Base-by-base conservation (phyloP, 257 asterid species). In the Echium plantagineum region DNA sequence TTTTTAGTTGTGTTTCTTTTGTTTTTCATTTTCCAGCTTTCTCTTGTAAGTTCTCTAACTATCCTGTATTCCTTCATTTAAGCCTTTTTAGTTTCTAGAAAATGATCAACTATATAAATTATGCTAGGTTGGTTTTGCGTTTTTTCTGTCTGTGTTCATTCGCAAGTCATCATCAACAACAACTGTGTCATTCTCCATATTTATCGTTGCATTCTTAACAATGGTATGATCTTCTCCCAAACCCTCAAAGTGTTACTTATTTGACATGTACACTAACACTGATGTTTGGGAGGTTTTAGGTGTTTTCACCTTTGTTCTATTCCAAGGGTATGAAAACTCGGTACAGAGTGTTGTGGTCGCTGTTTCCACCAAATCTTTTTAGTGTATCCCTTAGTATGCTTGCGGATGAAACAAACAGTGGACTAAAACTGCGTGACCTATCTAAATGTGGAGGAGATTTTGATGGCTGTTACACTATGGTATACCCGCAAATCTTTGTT, bases 341-440 rank as follows among this genome's bases (percentile, higher is more conserved):
- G 15, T 58, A 65, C 55, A 61, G 63, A 24, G 21, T 32, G 30
- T 15, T 78, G 10, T 78, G 75, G 74, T 78, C 83, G 42, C 28
- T 78, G 15, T 74, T 78, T 42, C 80, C 83, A 12, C 75, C 79
- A 22, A 71, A 71, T 71, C 77, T 72, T 19, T 19, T 78, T 47
- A 10, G 63, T 5, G 67, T 69, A 38, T 80, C 66, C 18, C 72
- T 78, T 15, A 0, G 0, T 9, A 15, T 19, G 48, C 67, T 78
- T 42, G 0, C 26, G n/a, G 4, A 0, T 6, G 58, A 57, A 6
- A 15, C 0, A 1, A 35, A 1, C 60, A 38, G 52, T 2, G 63
- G 73, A 52, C 60, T 78, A 48, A 60, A 69, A 64, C 68, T 70
- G 78, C 68, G 60, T 18, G 22, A 60, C 16, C 42, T 57, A 60